Evolutionary conservation across 2,329 filamentous ascomycete genomes (phyloP), one percentile per base, ranked within the genome.

Genomic region (Trichoderma atroviride): DNA sequence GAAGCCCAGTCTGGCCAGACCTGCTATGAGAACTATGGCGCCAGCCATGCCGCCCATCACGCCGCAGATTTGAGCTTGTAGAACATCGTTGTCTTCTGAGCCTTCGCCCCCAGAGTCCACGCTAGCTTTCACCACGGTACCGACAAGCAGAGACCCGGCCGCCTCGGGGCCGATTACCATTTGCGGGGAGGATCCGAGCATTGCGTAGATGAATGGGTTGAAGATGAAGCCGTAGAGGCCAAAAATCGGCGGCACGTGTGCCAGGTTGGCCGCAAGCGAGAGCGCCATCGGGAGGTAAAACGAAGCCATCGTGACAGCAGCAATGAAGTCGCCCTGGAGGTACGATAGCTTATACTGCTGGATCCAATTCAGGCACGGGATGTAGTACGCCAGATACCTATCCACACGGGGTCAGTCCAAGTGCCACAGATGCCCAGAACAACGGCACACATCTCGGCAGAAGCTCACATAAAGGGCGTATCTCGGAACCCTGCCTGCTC

Each of bases 211-310:
- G 66, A 98, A 82, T 0, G 96, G 96, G 70, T 94, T 94, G 82
- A 98, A 93, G 71, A 96, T 92, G 78, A 97, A 98, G 19, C 92
- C 89, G 81, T 98, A 99, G 4, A 99, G 86, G 0, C 96, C 96
- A 76, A 97, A 95, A 75, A 98, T 94, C 0, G 96, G 92, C 10
- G 95, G 94, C 1, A 97, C 89, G 78, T 98, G 96, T 6, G 92
- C 94, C 53, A 99, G 89, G 77, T 98, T 98, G 52, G 93, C 89
- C 68, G 96, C 94, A 72, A 96, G 91, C 0, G 96, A 98, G 16
- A 99, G 87, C 0, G 94, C 92, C 94, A 99, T 97, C 63, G 96
- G 96, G 47, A 99, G 91, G 79, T 99, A 99, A 82, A 99, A 96
- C 31, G 94, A 97, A n/a, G 95, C 93, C 83, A 99, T 91, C n/a